phyloP scores from a whole-genome alignment of 352 stramenopile species.

The Pythium monospermum region DNA sequence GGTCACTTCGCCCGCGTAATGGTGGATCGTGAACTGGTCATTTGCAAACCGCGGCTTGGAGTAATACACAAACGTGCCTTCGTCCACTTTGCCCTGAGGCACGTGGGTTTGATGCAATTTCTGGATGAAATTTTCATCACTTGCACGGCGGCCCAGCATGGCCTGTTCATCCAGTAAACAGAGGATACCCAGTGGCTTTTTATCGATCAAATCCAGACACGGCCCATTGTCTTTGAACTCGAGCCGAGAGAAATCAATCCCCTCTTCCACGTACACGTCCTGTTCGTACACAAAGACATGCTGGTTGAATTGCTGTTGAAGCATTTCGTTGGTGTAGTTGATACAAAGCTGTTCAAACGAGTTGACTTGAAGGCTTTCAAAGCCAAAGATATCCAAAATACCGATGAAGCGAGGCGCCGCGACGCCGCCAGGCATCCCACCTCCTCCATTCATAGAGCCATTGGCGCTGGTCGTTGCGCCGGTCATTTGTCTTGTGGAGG shows the following conservation, averaged over 20 bases:
- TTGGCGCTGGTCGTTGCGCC: slow-evolving; percentile 10
- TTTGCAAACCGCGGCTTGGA: slow-evolving; percentile 84
- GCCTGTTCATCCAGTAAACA: slow-evolving; percentile 95
- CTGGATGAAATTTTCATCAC: slow-evolving; percentile 90
- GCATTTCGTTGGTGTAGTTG: slow-evolving; percentile 96
- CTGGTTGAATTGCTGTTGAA: slow-evolving; percentile 94
- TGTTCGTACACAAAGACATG: slow-evolving; percentile 98
- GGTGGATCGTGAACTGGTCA: slow-evolving; percentile 95
- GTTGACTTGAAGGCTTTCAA: slow-evolving; percentile 92
- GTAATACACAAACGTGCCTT: slow-evolving; percentile 77
- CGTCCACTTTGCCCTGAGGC: slow-evolving; percentile 69
- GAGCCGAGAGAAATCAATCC: slow-evolving; percentile 89
- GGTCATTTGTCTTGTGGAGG: slow-evolving; percentile 74
- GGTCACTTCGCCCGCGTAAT: slow-evolving; percentile 95
- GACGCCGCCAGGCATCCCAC: slow-evolving; percentile 75
- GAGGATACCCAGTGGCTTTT: slow-evolving; percentile 90
- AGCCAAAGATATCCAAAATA: slow-evolving; percentile 97
- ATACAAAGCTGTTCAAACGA: slow-evolving; percentile 96
- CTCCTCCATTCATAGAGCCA: slow-evolving; percentile 14
- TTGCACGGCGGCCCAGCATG: slow-evolving; percentile 89
- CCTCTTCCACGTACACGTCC: slow-evolving; percentile 96
- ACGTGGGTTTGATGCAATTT: slow-evolving; percentile 89
- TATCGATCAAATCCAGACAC: slow-evolving; percentile 92
- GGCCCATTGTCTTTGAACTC: slow-evolving; percentile 93
- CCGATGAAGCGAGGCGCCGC: slow-evolving; percentile 84